Evolutionary conservation across 2,329 filamentous ascomycete species (phyloP), one percentile per base, ranked within the genome.

Genomic region (Alternaria alternata): DNA sequence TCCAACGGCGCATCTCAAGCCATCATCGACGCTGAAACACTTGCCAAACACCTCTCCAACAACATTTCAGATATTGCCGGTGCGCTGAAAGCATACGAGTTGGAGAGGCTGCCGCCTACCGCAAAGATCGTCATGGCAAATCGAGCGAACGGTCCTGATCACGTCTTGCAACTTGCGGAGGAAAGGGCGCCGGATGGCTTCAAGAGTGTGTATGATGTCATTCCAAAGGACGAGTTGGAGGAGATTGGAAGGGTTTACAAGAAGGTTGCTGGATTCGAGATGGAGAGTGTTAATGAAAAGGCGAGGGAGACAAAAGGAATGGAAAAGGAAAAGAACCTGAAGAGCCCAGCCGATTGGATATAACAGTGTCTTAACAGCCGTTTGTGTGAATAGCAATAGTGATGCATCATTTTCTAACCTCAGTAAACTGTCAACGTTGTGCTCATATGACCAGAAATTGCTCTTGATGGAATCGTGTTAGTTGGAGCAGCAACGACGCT

Each of bases 121-220:
- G 75, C 81, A 2, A 79, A 80, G 61, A 83, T 83, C 18, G 79
- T 82, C 20, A 80, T 81, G 74, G 81, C 81, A 7, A 83, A 83
- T 64, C 73, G 81, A 20, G 80, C 78, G 1, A 82, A 82, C 54
- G 81, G 81, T 1, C 80, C 81, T 4, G 80, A 83, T 62, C 81
- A 82, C 63, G 80, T 83, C 5, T 59, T 83, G 67, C 79, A 83
- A 62, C 68, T 83, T 38, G 80, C 79, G 2, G 77, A 83, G 59
- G 80, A 82, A 64, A 63, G 81, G 24, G 81, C 81, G 3, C 80
- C 80, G 2, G 74, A 80, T 42, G 71, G 70, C 1, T 75, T 75
- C 34, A 69, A 74, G 41, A 76, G 81, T 46, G 74, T 83, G 8
- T 75, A 81, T 55, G 77, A 80, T 64, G 72, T 81, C 7, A 78